Conservation (phyloP, 768 basidiomycete species). For the Russula abietina region DNA sequence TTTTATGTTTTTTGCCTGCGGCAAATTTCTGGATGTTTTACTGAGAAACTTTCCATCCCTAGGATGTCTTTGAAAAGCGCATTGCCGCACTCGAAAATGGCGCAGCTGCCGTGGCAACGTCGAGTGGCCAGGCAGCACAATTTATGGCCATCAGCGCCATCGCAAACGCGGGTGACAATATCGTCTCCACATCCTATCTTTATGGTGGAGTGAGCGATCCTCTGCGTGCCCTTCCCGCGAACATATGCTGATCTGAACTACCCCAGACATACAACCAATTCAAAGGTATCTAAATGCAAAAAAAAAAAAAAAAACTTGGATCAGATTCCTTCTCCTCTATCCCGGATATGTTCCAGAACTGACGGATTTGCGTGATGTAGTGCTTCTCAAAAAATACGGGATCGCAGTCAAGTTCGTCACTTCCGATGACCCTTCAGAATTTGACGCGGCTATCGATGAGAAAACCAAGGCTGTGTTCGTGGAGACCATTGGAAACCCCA, state of each 20-base stretch:
- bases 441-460: conserved; percentile 64
- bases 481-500: conserved; percentile 77
- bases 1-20: no score
- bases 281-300: conserved; percentile 39
- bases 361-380: conserved; percentile 30
- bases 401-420: conserved; percentile 61
- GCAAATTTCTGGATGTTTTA: not conserved
- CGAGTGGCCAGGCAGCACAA: conserved; percentile 74
- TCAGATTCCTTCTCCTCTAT: not conserved
- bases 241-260: not conserved
- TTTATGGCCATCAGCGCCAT: conserved; percentile 46
- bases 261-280: conserved; percentile 64
- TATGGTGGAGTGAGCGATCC: conserved; percentile 56
- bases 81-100: conserved; percentile 80
- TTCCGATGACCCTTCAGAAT: conserved; percentile 48
- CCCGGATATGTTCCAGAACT: not conserved
- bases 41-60: not conserved
- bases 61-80: conserved; percentile 77
- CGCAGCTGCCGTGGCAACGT: conserved; percentile 62
- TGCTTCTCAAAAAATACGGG: conserved; percentile 62
- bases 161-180: conserved; percentile 66
- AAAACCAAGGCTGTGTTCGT: conserved; percentile 73
- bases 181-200: conserved; percentile 60
- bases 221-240: not conserved
- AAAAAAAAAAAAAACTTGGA: no score